Conservation (phyloP, 2,329 filamentous ascomycete species). For the Fusarium subglutinans region DNA sequence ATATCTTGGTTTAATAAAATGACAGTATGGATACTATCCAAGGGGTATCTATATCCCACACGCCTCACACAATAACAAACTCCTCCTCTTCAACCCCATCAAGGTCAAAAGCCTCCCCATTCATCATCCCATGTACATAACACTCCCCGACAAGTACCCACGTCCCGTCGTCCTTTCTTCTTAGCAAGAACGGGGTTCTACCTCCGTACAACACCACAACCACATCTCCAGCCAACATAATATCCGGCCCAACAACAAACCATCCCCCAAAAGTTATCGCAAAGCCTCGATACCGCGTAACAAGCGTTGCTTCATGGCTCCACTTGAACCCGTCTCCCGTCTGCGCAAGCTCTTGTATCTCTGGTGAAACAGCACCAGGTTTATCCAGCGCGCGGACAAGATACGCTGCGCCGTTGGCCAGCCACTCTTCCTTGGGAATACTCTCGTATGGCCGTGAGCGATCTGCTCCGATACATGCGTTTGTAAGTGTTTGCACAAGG, state of each 20-base stretch:
- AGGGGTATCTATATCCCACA: conserved; percentile 25
- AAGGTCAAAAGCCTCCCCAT: conserved; percentile 44
- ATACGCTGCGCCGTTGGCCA: conserved; percentile 47
- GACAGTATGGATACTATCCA: background rate
- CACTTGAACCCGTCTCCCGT: conserved; percentile 47
- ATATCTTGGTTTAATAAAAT: background rate
- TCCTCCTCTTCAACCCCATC: conserved; percentile 41
- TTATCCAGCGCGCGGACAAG: conserved; percentile 35
- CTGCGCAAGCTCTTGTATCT: conserved; percentile 41
- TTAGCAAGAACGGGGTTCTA: conserved; percentile 46
- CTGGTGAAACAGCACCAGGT: conserved; percentile 21
- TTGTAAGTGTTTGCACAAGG: conserved; percentile 48
- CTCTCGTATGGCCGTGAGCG: conserved; percentile 40
- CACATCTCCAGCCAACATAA: conserved; percentile 43
- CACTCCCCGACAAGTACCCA: conserved; percentile 50
- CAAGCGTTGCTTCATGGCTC: conserved; percentile 49
- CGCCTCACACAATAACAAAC: conserved; percentile 43
- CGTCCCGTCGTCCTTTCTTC: conserved; percentile 14
- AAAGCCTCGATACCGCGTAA: conserved; percentile 48
- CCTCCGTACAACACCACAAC: conserved; percentile 48
- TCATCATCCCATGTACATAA: conserved; percentile 51
- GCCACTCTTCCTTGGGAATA: conserved; percentile 41
- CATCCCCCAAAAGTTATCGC: conserved; percentile 45
- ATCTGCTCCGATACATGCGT: conserved; percentile 45
- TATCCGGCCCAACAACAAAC: conserved; percentile 48